Evolutionary conservation across 202 grass and related monocot genomes (phyloP).

Genomic region (Cymbopogon flexuosus): DNA sequence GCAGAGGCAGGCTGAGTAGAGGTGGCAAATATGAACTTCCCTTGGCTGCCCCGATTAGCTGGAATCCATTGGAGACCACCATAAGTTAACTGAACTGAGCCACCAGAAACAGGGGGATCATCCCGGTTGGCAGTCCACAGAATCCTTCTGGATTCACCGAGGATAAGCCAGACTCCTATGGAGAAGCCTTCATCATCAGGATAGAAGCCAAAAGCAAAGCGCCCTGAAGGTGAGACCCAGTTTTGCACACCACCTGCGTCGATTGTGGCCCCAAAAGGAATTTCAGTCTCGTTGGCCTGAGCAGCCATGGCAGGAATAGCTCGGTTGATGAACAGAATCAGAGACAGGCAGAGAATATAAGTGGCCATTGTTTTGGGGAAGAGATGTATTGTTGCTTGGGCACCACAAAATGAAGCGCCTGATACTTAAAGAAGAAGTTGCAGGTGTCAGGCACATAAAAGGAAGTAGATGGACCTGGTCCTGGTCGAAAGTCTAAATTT

Average conservation of each 20-base stretch:
- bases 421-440: neutral
- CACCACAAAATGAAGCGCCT: neutral
- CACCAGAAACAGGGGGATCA: slow-evolving; percentile 13
- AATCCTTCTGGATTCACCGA: neutral
- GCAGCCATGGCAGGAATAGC: slow-evolving; percentile 2
- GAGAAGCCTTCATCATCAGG: slow-evolving; percentile 31
- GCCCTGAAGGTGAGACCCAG: slow-evolving; percentile 38
- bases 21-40: slow-evolving; percentile 7
- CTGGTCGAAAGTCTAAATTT: neutral
- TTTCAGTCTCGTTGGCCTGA: neutral
- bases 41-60: slow-evolving; percentile 6
- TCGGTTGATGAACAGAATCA: neutral
- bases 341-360: neutral
- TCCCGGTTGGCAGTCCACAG: slow-evolving; percentile 43
- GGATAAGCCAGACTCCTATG: slow-evolving; percentile 38
- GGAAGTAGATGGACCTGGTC: neutral
- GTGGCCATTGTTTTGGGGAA: neutral
- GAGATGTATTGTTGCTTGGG: neutral
- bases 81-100: slow-evolving; percentile 15
- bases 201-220: slow-evolving; percentile 47
- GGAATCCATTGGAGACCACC: slow-evolving; percentile 43
- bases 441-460: neutral
- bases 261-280: slow-evolving; percentile 11
- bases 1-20: slow-evolving; percentile 22
- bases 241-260: neutral